Conservation (phyloP, 352 stramenopile species). For the Phytophthora pini region DNA sequence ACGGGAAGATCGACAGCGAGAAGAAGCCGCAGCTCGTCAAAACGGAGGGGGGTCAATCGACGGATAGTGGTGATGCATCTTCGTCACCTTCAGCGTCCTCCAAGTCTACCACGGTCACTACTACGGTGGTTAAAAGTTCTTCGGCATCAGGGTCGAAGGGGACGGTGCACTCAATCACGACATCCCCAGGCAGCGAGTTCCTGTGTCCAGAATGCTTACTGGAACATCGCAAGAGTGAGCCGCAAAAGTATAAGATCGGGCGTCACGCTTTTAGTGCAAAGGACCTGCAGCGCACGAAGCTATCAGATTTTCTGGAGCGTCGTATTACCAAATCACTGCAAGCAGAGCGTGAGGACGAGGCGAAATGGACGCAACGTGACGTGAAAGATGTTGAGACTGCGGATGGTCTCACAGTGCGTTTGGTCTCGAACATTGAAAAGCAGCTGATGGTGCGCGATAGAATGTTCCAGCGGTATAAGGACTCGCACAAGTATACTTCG, state of each 20-base stretch:
- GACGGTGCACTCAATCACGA: conserved; percentile 75
- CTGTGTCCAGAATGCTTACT: conserved; percentile 96
- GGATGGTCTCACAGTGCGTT: conserved; percentile 92
- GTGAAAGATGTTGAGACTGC: conserved; percentile 92
- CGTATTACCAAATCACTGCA: conserved; percentile 91
- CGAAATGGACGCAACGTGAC: conserved; percentile 79
- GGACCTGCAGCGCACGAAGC: conserved; percentile 94
- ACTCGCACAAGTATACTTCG: conserved; percentile 88
- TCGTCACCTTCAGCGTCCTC: conserved; percentile 30
- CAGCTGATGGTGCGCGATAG: conserved; percentile 95
- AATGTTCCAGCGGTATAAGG: conserved; percentile 96
- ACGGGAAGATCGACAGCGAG: conserved; percentile 96
- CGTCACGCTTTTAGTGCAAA: conserved; percentile 94
- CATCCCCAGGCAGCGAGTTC: conserved; percentile 82
- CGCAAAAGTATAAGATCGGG: conserved; percentile 83
- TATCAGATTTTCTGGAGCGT: conserved; percentile 95
- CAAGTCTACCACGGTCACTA: conserved; percentile 36
- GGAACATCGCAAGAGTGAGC: conserved; percentile 83
- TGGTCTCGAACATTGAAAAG: conserved; percentile 97
- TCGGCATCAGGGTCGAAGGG: conserved; percentile 36
- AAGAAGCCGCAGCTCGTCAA: conserved; percentile 81
- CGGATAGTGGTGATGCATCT: conserved; percentile 31
- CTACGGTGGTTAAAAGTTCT: conserved; percentile 37
- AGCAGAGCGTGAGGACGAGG: conserved; percentile 87
- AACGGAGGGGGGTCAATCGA: conserved; percentile 44